Conservation (phyloP, 768 basidiomycete genomes). For the Infundibulicybe gibba region DNA sequence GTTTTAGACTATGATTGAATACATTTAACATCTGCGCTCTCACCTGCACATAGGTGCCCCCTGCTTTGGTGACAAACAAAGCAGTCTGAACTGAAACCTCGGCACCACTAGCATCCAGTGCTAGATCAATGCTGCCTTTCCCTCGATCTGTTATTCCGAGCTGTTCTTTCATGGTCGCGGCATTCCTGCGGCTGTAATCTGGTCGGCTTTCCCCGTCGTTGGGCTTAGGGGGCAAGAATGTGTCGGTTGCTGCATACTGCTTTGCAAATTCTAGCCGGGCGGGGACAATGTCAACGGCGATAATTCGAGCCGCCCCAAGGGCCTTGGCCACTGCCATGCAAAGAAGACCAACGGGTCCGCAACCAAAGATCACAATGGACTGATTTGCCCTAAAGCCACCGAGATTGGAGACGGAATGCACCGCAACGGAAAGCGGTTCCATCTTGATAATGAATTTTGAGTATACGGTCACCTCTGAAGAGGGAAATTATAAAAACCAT, state of each 20-base stretch:
- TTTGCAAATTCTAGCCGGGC: slow-evolving; percentile 85
- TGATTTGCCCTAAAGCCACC: slow-evolving; percentile 71
- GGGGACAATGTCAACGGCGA: slow-evolving; percentile 80
- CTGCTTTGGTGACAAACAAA: slow-evolving; percentile 67
- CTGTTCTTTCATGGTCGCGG: slow-evolving; percentile 56
- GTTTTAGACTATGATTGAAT: not conserved
- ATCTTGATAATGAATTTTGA: slow-evolving; percentile 49
- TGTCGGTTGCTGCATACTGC: slow-evolving; percentile 77
- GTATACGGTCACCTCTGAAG: not conserved
- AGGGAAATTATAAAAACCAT: slow-evolving; percentile 50
- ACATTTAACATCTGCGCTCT: not conserved
- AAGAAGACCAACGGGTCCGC: slow-evolving; percentile 83
- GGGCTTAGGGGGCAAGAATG: slow-evolving; percentile 59
- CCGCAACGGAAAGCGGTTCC: slow-evolving; percentile 90
- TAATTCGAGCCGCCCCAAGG: slow-evolving; percentile 77
- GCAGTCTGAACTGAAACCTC: slow-evolving; percentile 91
- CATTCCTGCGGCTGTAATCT: slow-evolving; percentile 72
- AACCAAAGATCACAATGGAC: slow-evolving; percentile 83
- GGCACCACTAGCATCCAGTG: slow-evolving; percentile 91
- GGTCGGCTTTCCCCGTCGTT: slow-evolving; percentile 62
- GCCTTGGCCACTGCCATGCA: slow-evolving; percentile 97
- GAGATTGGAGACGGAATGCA: slow-evolving; percentile 82
- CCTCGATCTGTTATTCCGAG: slow-evolving; percentile 75
- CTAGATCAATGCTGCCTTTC: slow-evolving; percentile 69
- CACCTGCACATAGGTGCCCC: slow-evolving; percentile 74